These are phyloP conservation scores for Clarireedia hainanense DNA, from an alignment of 2,329 filamentous ascomycete genomes.

Conservation along the genomic window DNA sequence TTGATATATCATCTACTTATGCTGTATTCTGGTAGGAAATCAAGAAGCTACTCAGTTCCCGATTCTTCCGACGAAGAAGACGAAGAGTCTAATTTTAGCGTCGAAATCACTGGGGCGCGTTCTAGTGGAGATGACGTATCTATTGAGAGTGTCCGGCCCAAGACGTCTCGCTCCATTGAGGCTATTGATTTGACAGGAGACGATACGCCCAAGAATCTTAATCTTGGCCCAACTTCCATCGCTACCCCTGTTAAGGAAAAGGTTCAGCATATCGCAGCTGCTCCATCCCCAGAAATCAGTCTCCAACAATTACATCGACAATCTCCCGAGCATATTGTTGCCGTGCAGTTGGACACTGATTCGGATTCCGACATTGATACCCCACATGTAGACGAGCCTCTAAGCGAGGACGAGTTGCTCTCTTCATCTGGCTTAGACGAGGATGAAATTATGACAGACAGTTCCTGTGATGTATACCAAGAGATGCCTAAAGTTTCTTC, in stretches of 20 bases:
- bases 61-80: conserved; percentile 27
- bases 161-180: conserved; percentile 15
- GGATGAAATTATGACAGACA: background rate
- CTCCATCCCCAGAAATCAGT: background rate
- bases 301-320: background rate
- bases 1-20: background rate
- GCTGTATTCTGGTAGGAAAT: conserved; percentile 15
- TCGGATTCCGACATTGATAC: conserved; percentile 9
- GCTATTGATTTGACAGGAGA: conserved; percentile 27
- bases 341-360: background rate
- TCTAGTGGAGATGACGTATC: conserved; percentile 24
- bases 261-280: background rate
- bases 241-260: background rate
- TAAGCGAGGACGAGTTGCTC: conserved; percentile 12
- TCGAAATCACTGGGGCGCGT: conserved; percentile 16
- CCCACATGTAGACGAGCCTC: conserved; percentile 14
- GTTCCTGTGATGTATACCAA: background rate
- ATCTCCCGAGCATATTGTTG: background rate
- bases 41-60: conserved; percentile 21
- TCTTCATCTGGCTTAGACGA: conserved; percentile 15
- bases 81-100: conserved; percentile 22
- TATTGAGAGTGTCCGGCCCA: conserved; percentile 17
- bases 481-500: background rate
- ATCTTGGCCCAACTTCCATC: background rate
- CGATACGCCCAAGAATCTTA: conserved; percentile 16